phyloP scores from a whole-genome alignment of 345 rosid species.

The Citrus maxima region DNA sequence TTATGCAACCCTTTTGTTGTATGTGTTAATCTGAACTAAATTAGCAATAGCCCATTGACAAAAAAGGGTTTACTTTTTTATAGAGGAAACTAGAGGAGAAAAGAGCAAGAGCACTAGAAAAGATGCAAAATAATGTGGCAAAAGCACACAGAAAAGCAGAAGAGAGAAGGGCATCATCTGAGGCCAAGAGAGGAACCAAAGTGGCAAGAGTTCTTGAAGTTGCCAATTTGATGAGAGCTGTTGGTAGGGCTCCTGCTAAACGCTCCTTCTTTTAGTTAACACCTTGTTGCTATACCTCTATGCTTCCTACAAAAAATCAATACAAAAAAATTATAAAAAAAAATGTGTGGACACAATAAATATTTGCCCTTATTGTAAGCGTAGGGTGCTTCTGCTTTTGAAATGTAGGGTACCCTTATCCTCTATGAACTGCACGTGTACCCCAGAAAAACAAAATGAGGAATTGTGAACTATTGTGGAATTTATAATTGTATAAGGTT shows the following conservation, averaged over 20 bases:
- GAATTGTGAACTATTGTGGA: neutral
- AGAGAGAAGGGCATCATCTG: slow-evolving; percentile 89
- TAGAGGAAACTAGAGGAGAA: slow-evolving; percentile 97
- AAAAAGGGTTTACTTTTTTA: neutral
- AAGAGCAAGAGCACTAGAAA: slow-evolving; percentile 75
- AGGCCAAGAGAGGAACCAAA: slow-evolving; percentile 77
- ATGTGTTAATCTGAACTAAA: neutral
- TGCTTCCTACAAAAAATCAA: too few species aligned
- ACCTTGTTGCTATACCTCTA: too few species aligned
- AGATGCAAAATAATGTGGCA: slow-evolving; percentile 85
- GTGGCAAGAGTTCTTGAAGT: slow-evolving; percentile 69
- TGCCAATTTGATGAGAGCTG: slow-evolving; percentile 88
- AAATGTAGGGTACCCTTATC: slow-evolving; percentile 15
- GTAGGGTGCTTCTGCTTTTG: slow-evolving; percentile 13
- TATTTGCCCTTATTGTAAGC: neutral
- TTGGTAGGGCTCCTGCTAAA: slow-evolving; percentile 83
- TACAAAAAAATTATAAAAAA: neutral
- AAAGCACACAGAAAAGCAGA: slow-evolving; percentile 86
- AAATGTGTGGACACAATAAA: slow-evolving; percentile 10
- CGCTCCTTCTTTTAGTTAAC: slow-evolving; percentile 61
- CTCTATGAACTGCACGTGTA: neutral
- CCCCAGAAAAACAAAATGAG: neutral
- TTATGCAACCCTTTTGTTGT: neutral
- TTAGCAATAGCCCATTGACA: neutral
- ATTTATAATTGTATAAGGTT: neutral